phyloP scores from a whole-genome alignment of 2,329 filamentous ascomycete genomes.

The Fusarium humuli region DNA sequence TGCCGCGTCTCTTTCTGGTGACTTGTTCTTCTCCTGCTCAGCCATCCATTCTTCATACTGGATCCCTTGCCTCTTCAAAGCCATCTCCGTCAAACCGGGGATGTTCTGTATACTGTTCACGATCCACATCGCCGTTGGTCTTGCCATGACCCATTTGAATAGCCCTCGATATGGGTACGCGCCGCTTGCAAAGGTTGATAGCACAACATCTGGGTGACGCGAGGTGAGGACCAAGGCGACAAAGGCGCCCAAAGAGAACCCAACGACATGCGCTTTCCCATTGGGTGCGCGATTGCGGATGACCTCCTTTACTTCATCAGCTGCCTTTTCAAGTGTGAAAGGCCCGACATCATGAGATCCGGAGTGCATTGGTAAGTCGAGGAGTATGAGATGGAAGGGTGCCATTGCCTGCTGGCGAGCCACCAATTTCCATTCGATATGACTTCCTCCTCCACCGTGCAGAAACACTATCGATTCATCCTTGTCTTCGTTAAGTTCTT shows the following conservation, averaged over 20 bases:
- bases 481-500: constrained; percentile 2
- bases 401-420: background rate
- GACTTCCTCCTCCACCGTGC: constrained; percentile 13
- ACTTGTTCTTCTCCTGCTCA: constrained; percentile 14
- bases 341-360: constrained; percentile 13
- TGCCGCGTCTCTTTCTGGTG: constrained; percentile 1
- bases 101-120: constrained; percentile 2
- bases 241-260: constrained; percentile 50
- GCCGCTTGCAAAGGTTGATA: constrained; percentile 20
- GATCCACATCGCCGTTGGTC: constrained; percentile 7
- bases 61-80: constrained; percentile 17
- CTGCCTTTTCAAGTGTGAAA: background rate
- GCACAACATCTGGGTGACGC: background rate
- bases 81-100: constrained; percentile 3
- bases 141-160: constrained; percentile 24
- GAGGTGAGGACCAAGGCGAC: constrained; percentile 8
- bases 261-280: constrained; percentile 55
- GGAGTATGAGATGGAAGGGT: constrained; percentile 18
- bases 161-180: constrained; percentile 17
- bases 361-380: constrained; percentile 29
- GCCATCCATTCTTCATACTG: constrained; percentile 24
- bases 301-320: constrained; percentile 46
- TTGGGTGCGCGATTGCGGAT: constrained; percentile 51
- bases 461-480: constrained; percentile 14
- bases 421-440: constrained; percentile 22